Evolutionary conservation across 73 alveolate species (phyloP).

Genomic region (Diophrys sp.): DNA sequence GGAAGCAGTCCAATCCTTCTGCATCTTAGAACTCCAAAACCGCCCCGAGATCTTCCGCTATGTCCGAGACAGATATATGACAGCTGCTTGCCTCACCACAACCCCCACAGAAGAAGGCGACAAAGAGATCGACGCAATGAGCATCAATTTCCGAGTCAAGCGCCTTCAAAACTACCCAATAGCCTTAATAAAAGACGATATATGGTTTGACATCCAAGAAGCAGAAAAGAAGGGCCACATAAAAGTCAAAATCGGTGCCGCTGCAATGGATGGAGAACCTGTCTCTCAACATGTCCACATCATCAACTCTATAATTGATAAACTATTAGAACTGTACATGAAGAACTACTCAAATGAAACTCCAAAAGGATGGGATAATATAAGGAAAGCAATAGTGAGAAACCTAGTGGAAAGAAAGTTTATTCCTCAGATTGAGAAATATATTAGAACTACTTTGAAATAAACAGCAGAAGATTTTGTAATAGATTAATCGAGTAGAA

Average conservation of each 20-base stretch:
- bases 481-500: conserved; percentile 13
- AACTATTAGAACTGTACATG: neutral
- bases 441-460: conserved; percentile 20
- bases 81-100: conserved; percentile 28
- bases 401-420: conserved; percentile 6
- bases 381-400: conserved; percentile 12
- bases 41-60: neutral
- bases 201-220: conserved; percentile 40
- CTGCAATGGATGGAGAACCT: neutral
- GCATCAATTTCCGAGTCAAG: conserved; percentile 46
- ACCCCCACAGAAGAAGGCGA: conserved; percentile 59
- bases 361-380: conserved; percentile 12
- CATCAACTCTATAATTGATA: neutral
- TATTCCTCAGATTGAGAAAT: conserved; percentile 11
- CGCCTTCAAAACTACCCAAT: conserved; percentile 24
- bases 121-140: conserved; percentile 55
- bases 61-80: conserved; percentile 17
- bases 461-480: conserved; percentile 33
- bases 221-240: conserved; percentile 36
- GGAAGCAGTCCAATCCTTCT: neutral
- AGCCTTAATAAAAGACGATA: conserved; percentile 19
- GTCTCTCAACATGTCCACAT: neutral
- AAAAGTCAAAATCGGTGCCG: conserved; percentile 22
- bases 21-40: neutral
- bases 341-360: neutral